These are phyloP conservation scores for Lactarius akahatsu DNA, from an alignment of 768 basidiomycete genomes.

Conservation along the genomic window DNA sequence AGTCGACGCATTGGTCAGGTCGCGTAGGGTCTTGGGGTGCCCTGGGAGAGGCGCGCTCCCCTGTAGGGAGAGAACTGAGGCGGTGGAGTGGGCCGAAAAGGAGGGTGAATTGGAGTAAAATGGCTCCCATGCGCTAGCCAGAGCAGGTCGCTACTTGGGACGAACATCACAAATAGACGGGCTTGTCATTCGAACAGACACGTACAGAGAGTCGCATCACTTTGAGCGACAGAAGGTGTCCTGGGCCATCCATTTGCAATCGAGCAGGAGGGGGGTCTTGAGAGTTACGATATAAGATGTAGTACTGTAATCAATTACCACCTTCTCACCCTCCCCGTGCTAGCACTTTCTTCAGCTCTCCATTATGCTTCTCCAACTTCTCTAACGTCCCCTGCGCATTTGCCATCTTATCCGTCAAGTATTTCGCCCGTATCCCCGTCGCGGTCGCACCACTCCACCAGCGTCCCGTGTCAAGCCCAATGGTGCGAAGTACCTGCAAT, in stretches of 20 bases:
- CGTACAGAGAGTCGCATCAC: conserved; percentile 87
- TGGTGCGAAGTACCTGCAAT: conserved; percentile 62
- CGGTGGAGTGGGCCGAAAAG: conserved; percentile 78
- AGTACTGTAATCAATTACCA: neutral
- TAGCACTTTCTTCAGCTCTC: conserved; percentile 59
- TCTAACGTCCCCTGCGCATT: conserved; percentile 67
- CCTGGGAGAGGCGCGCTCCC: conserved; percentile 65
- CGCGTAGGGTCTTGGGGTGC: conserved; percentile 81
- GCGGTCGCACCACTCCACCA: conserved; percentile 50
- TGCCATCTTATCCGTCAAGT: conserved; percentile 74
- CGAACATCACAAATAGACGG: conserved; percentile 19
- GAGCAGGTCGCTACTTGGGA: conserved; percentile 59
- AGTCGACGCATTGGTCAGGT: conserved; percentile 76
- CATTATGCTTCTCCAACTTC: conserved; percentile 68
- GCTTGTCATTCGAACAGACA: conserved; percentile 30
- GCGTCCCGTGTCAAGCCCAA: conserved; percentile 52
- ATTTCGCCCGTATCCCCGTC: conserved; percentile 58
- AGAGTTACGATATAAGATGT: neutral
- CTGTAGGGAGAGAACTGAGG: conserved; percentile 75
- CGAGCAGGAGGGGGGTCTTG: neutral
- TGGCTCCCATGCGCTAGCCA: conserved; percentile 79
- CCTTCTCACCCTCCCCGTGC: conserved; percentile 39
- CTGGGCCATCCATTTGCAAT: conserved; percentile 48
- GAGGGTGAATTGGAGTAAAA: conserved; percentile 83
- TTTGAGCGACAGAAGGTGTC: conserved; percentile 74